These are phyloP conservation scores for Xylariaceae sp. DNA, from an alignment of 2,329 filamentous ascomycete genomes.

Conservation along the genomic window DNA sequence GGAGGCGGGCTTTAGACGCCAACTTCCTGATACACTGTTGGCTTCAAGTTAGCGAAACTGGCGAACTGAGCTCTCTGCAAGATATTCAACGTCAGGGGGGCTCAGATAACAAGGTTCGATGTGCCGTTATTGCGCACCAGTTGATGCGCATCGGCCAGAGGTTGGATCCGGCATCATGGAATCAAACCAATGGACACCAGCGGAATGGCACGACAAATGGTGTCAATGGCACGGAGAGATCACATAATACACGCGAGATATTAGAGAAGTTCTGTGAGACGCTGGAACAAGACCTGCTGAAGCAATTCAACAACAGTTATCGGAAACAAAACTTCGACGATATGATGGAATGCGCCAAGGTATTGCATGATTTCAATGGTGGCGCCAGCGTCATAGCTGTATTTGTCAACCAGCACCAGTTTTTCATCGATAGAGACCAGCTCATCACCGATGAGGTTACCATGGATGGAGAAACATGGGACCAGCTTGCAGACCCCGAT, in stretches of 20 bases:
- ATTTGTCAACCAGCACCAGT: slow-evolving; percentile 98
- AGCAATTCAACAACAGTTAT: slow-evolving; percentile 98
- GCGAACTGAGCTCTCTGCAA: slow-evolving; percentile 85
- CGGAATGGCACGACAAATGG: slow-evolving; percentile 59
- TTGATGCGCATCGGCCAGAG: slow-evolving; percentile 92
- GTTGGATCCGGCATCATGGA: slow-evolving; percentile 80
- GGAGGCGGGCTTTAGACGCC: slow-evolving; percentile 87
- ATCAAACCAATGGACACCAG: slow-evolving; percentile 62
- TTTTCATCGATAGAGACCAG: slow-evolving; percentile 97
- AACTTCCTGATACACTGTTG: slow-evolving; percentile 97
- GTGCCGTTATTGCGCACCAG: slow-evolving; percentile 91
- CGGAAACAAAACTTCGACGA: slow-evolving; percentile 93
- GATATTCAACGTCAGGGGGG: slow-evolving; percentile 85
- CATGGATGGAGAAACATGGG: slow-evolving; percentile 81
- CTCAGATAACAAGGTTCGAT: slow-evolving; percentile 91
- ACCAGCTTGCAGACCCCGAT: slow-evolving; percentile 92
- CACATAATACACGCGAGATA: slow-evolving; percentile 79
- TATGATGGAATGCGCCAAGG: slow-evolving; percentile 96
- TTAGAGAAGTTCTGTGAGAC: slow-evolving; percentile 98
- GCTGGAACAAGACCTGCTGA: slow-evolving; percentile 90
- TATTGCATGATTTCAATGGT: slow-evolving; percentile 94
- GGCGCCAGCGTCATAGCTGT: slow-evolving; percentile 93
- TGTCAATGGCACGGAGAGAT: slow-evolving; percentile 49
- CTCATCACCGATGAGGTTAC: slow-evolving; percentile 85
- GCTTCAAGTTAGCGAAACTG: slow-evolving; percentile 91